Evolutionary conservation across 805 yeast genomes (phyloP).

Genomic region (Saccharomycopsis sp.): DNA sequence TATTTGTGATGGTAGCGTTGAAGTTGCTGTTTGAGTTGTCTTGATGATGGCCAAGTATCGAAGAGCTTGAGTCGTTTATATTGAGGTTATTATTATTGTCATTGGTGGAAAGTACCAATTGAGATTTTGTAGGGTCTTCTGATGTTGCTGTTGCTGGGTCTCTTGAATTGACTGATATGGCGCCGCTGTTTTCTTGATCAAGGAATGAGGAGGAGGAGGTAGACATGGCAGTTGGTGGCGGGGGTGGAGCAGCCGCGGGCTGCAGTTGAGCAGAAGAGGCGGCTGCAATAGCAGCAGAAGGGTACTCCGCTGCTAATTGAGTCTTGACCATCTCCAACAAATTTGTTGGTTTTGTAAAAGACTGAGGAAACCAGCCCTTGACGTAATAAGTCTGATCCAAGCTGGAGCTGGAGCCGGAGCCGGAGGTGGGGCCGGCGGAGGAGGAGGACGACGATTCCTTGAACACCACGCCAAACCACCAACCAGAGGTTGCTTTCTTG

Average conservation of each 20-base stretch:
- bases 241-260: too few relatives aligned
- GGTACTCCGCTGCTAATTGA: neutral
- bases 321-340: neutral
- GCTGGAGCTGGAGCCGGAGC: slow-evolving; percentile 27
- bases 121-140: too few relatives aligned
- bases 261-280: too few relatives aligned
- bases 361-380: slow-evolving; percentile 84
- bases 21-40: neutral
- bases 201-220: too few relatives aligned
- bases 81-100: too few relatives aligned
- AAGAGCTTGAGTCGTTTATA: slow-evolving; percentile 1
- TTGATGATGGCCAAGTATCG: neutral
- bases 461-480: slow-evolving; percentile 77
- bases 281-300: too few relatives aligned
- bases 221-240: too few relatives aligned
- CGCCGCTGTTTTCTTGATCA: too few relatives aligned
- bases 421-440: neutral
- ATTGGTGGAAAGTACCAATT: too few relatives aligned
- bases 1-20: too few relatives aligned
- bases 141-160: too few relatives aligned
- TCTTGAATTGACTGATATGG: too few relatives aligned
- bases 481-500: slow-evolving; percentile 53
- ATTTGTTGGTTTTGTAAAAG: slow-evolving; percentile 36
- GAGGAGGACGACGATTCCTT: slow-evolving; percentile 18
- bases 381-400: slow-evolving; percentile 35